Conservation (phyloP, 2,329 filamentous ascomycete genomes). For the Aplosporella prunicola region DNA sequence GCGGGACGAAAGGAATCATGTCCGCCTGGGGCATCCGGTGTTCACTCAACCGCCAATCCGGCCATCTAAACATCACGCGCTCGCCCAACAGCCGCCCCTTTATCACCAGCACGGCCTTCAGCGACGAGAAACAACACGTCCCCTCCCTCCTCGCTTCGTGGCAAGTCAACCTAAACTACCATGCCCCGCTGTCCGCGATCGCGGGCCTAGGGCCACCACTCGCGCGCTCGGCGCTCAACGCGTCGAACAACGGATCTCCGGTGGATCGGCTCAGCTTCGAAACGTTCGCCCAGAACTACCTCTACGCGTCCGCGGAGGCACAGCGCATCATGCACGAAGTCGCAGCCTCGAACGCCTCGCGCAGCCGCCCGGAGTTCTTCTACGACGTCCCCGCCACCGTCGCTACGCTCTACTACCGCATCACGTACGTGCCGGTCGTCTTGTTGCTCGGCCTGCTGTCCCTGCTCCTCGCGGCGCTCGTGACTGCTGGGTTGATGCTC, state of each 20-base stretch:
- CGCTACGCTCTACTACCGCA: conserved; percentile 11
- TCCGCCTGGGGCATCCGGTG: not conserved
- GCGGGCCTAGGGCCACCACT: conserved; percentile 1
- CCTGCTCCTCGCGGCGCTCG: not conserved
- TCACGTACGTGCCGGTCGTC: conserved; percentile 15
- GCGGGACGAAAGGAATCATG: not conserved
- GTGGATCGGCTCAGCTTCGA: no score
- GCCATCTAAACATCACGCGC: not conserved
- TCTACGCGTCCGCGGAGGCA: conserved; percentile 14
- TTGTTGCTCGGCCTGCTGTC: conserved; percentile 8
- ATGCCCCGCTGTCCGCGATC: not conserved
- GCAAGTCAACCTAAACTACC: conserved; percentile 3
- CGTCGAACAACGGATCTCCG: not conserved
- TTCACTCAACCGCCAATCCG: not conserved
- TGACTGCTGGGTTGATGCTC: not conserved
- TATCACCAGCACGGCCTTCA: not conserved
- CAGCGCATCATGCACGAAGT: conserved; percentile 15
- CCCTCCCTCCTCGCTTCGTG: not conserved
- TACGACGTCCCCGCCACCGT: conserved; percentile 5
- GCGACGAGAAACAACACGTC: not conserved
- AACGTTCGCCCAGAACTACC: conserved; percentile 11
- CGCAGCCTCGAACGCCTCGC: conserved; percentile 7
- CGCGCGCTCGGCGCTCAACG: not conserved
- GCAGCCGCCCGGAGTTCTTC: conserved; percentile 3
- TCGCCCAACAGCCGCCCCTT: not conserved